Percentiles rank a stretch among this genome's conserved stretches.
Evolutionary conservation across 345 rosid genomes (phyloP).

Genomic region (Populus tremula): DNA sequence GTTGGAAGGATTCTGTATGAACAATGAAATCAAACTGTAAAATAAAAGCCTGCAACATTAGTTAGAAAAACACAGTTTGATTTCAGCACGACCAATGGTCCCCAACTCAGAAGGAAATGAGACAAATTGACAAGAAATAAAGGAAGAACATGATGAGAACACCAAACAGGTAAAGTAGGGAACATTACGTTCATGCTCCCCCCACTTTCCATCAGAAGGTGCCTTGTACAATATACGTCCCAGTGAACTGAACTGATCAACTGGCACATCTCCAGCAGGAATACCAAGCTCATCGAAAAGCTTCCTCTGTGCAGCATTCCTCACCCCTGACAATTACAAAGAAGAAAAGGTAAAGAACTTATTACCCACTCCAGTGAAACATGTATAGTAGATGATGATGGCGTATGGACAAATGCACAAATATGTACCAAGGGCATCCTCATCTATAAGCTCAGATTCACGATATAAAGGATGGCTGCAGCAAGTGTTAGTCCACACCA

Average conservation of each 20-base stretch:
- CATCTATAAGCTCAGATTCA: slow-evolving; percentile 77
- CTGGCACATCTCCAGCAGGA: slow-evolving; percentile 82
- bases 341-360: neutral
- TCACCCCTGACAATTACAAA: slow-evolving; percentile 53
- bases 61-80: neutral
- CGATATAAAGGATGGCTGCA: slow-evolving; percentile 96
- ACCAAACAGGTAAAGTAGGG: neutral
- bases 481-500: slow-evolving; percentile 98
- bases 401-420: neutral
- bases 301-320: slow-evolving; percentile 97
- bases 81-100: no score
- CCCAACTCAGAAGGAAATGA: neutral
- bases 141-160: no score
- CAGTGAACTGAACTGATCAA: slow-evolving; percentile 69
- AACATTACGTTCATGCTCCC: slow-evolving; percentile 87
- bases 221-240: slow-evolving; percentile 94
- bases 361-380: neutral
- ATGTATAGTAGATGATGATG: neutral
- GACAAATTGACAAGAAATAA: neutral
- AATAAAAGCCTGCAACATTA: neutral
- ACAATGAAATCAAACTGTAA: neutral
- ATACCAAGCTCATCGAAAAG: slow-evolving; percentile 97
- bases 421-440: slow-evolving; percentile 63
- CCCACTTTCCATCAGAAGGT: slow-evolving; percentile 98
- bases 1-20: neutral